These are phyloP conservation scores for Candida pseudoviswanathii DNA, from an alignment of 1,139 yeast genomes.

Conservation along the genomic window DNA sequence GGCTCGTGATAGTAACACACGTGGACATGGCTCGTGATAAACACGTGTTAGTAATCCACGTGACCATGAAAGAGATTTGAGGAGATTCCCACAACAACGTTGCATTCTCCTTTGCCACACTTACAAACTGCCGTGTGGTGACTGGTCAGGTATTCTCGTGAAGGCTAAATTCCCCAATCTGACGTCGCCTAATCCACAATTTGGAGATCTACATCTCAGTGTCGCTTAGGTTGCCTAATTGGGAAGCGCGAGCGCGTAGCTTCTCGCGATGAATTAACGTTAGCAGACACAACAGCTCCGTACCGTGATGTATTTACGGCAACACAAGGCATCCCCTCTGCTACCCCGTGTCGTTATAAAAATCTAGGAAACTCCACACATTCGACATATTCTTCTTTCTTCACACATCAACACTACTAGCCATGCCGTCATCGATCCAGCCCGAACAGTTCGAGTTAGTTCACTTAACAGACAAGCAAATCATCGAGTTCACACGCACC, in stretches of 20 bases:
- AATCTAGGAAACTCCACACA: neutral
- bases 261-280: conserved; percentile 16
- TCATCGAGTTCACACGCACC: conserved; percentile 48
- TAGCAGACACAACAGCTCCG: conserved; percentile 8
- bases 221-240: conserved; percentile 13
- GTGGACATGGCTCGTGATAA: too few relatives aligned
- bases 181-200: too few relatives aligned
- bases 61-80: too few relatives aligned
- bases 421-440: conserved; percentile 10
- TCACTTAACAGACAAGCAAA: conserved; percentile 36
- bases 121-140: too few relatives aligned
- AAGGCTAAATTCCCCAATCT: too few relatives aligned
- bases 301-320: neutral
- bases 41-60: too few relatives aligned
- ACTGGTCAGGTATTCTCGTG: too few relatives aligned
- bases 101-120: too few relatives aligned
- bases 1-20: too few relatives aligned
- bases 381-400: neutral
- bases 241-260: conserved; percentile 1
- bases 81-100: too few relatives aligned
- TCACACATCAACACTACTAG: too few relatives aligned
- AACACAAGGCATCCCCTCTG: neutral
- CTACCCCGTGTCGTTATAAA: neutral
- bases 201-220: neutral
- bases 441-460: conserved; percentile 21